Conservation (phyloP, 352 stramenopile species). For the Phytophthora quininea region DNA sequence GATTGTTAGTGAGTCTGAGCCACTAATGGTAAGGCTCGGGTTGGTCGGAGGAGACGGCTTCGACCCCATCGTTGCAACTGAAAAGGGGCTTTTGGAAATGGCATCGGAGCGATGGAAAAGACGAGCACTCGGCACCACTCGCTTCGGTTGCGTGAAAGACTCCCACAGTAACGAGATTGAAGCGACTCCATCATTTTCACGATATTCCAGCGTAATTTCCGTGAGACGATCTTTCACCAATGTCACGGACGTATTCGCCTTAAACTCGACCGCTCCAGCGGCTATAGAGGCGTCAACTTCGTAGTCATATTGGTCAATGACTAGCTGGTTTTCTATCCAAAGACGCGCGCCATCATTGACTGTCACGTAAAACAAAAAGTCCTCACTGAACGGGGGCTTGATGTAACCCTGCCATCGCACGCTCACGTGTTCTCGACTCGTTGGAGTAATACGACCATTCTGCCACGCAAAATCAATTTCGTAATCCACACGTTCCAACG, state of each 20-base stretch:
- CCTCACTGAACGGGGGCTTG: constrained; percentile 90
- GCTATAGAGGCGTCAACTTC: constrained; percentile 35
- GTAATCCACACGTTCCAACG: constrained; percentile 86
- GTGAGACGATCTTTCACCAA: constrained; percentile 85
- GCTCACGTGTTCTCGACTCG: constrained; percentile 94
- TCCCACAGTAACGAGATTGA: constrained; percentile 89
- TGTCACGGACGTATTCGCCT: constrained; percentile 40
- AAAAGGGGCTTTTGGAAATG: constrained; percentile 74
- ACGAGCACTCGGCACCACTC: constrained; percentile 82
- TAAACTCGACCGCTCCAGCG: constrained; percentile 37
- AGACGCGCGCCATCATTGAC: constrained; percentile 92
- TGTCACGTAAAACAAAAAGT: constrained; percentile 86
- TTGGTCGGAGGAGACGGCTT: constrained; percentile 61
- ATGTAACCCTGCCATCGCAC: constrained; percentile 95
- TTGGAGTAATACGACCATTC: constrained; percentile 86
- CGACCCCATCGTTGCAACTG: constrained; percentile 52
- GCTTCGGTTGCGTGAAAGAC: constrained; percentile 87
- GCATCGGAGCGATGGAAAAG: constrained; percentile 83
- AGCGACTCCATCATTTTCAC: constrained; percentile 90
- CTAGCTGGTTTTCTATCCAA: constrained; percentile 65
- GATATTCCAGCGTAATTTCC: constrained; percentile 93
- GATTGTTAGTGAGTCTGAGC: constrained; percentile 70
- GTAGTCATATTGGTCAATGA: constrained; percentile 66
- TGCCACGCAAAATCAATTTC: constrained; percentile 93
- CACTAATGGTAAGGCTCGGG: constrained; percentile 51